phyloP scores from a whole-genome alignment of 2,329 filamentous ascomycete genomes.

The Geoglossum cookeanum region DNA sequence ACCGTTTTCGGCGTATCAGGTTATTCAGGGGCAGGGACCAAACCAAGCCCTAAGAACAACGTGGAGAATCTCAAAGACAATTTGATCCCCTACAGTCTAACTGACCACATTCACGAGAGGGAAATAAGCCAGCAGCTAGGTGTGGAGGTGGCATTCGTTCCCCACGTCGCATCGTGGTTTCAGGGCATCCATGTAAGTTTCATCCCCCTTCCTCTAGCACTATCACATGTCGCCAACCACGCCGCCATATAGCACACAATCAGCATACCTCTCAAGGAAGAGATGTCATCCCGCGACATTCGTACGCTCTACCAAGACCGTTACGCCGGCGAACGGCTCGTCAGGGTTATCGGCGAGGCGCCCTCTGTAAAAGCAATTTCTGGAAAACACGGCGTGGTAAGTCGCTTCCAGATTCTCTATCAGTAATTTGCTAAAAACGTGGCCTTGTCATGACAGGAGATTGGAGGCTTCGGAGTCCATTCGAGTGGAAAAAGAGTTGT shows the following conservation, averaged over 20 bases:
- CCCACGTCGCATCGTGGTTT: slow-evolving; percentile 94
- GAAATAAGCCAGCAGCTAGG: slow-evolving; percentile 72
- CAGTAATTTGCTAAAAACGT: too few species aligned
- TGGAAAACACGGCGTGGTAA: slow-evolving; percentile 55
- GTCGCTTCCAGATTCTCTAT: background rate
- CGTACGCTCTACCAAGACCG: slow-evolving; percentile 89
- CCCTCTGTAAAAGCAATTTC: slow-evolving; percentile 72
- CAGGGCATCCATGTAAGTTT: slow-evolving; percentile 57
- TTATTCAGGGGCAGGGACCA: slow-evolving; percentile 88
- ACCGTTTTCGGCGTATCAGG: slow-evolving; percentile 81
- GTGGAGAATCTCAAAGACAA: slow-evolving; percentile 67
- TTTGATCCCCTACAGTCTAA: slow-evolving; percentile 77
- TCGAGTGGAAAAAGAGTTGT: slow-evolving; percentile 77
- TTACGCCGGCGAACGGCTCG: slow-evolving; percentile 86
- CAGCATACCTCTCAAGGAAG: slow-evolving; percentile 67
- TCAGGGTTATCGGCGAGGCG: slow-evolving; percentile 78
- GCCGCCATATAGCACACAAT: slow-evolving; percentile 51
- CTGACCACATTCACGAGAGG: slow-evolving; percentile 85
- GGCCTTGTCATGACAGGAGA: slow-evolving; percentile 31
- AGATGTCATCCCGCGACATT: slow-evolving; percentile 81
- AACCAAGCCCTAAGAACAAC: slow-evolving; percentile 88
- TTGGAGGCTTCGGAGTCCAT: slow-evolving; percentile 90
- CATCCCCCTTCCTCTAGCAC: background rate
- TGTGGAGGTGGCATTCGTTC: slow-evolving; percentile 61
- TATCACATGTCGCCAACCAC: background rate